Base-by-base conservation (phyloP, 2,329 filamentous ascomycete genomes). In the Pseudogymnoascus pannorum region DNA sequence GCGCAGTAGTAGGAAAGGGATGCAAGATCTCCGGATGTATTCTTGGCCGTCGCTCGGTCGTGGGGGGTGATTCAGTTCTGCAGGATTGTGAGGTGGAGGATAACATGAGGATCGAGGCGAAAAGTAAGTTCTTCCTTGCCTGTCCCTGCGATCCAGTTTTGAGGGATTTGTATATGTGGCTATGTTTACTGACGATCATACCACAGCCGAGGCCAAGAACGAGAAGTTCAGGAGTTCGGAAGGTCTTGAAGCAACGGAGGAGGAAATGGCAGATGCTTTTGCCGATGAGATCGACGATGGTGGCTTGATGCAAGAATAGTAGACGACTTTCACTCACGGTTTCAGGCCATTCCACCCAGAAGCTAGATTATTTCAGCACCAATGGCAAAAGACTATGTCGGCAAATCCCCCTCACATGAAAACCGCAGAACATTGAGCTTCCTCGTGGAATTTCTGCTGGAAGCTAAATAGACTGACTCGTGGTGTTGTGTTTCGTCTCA, bases 21-120 rank as follows among this genome's bases (percentile, higher is more conserved):
- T 92, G 88, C 70, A 91, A 91, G 73, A 78, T 97, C 59, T 94
- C 89, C 1, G 89, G 90, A 20, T 97, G 92, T 70, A 89, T 97
- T 31, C 76, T 97, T 40, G 94, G 94, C 4, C 85, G 87, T 70
- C 78, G 91, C 64, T 89, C 87, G 66, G 87, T 88, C 68, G 85
- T 99, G 67, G 92, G 93, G n/a, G 89, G 91, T 54, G 88, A 87
- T 7, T 87, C 81, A 5, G 82, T 86, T n/a, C 75, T 97, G 67
- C 92, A 87, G 60, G 90, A 96, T 64, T 97, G 92, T 69, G 92
- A 97, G 75, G 87, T 97, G 4, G 92, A 96, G 72, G 91, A 96
- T 73, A 93, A 93, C 71, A 80, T 93, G 7, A 81, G 96, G 1
- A 87, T 92, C 51, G 92, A 95, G 69, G 83, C 89, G n/a, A 88